Evolutionary conservation across 768 basidiomycete species (phyloP), one percentile per base, ranked within the genome.

Genomic region (Kwoniella sp.): DNA sequence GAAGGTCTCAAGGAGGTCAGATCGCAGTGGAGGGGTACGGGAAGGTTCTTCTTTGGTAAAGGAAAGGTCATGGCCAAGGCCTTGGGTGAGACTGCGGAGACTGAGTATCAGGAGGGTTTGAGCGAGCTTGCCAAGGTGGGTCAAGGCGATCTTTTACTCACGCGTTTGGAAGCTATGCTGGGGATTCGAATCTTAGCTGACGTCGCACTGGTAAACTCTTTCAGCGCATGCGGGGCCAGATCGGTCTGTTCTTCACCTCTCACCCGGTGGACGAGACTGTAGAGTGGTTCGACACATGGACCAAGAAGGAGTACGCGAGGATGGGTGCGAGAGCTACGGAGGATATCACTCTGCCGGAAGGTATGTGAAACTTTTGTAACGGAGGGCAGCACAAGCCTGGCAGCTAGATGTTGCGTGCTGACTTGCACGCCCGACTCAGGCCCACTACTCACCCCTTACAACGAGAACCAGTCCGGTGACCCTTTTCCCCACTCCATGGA

Each of bases 401-500:
- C 9, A n/a, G n/a, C n/a, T n/a, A n/a, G n/a, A n/a, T n/a, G n/a
- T n/a, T n/a, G 41, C 41, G 20, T 45, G 1, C 25, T 41, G 30
- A 41, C 28, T 41, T 31, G 29, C 25, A 47, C 15, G 60, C 55
- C 23, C 58, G 55, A 26, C 20, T 50, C 34, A 65, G 94, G 94
- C 37, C 92, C 95, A 23, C 87, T 97, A 60, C 86, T 93, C 38
- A 76, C 88, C 86, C 73, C 78, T 54, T 79, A 75, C 69, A 76
- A 78, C 56, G 88, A 90, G 68, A 90, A 89, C 0, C 86, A 89
- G 41, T 89, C 93, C 71, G 75, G 75, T 28, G 75, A 77, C 41
- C 90, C 92, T 1, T 94, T 98, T 81, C 93, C 96, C 38, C 93
- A 97, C 81, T 93, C 93, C 73, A 93, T 98, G 83, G 96, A 99